Evolutionary conservation across 129 eudicot species (phyloP).

Genomic region (Apium graveolens): DNA sequence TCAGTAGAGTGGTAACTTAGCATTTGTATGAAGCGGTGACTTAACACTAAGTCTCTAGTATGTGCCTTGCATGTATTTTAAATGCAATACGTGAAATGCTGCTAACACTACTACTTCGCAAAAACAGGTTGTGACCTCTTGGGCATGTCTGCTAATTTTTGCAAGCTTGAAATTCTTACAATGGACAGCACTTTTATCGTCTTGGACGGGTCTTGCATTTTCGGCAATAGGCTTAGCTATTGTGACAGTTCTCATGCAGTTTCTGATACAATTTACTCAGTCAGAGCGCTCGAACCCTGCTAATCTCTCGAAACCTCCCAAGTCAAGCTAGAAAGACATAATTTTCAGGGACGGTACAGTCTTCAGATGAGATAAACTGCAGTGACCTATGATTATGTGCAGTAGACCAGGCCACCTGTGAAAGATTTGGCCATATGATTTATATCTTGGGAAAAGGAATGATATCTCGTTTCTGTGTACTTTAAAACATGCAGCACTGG

Average conservation of each 20-base stretch:
- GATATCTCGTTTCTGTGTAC: neutral
- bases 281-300: constrained; percentile 80
- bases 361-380: neutral
- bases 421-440: neutral
- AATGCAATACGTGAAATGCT: neutral
- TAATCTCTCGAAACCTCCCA: constrained; percentile 5
- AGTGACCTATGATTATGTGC: neutral
- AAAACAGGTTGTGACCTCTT: constrained; percentile 56
- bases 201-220: constrained; percentile 74
- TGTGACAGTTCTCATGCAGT: constrained; percentile 71
- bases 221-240: constrained; percentile 38
- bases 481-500: no score
- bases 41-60: neutral
- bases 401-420: neutral
- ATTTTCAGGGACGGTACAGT: neutral
- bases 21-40: no score
- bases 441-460: neutral
- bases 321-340: constrained; percentile 34
- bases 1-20: neutral
- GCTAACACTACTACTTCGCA: neutral
- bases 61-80: neutral
- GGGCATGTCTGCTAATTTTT: constrained; percentile 46
- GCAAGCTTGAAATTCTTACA: constrained; percentile 54
- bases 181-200: constrained; percentile 59
- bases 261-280: constrained; percentile 69